Evolutionary conservation across 2,329 filamentous ascomycete species (phyloP), one percentile per base, ranked within the genome.

Genomic region (Exophiala sideris): DNA sequence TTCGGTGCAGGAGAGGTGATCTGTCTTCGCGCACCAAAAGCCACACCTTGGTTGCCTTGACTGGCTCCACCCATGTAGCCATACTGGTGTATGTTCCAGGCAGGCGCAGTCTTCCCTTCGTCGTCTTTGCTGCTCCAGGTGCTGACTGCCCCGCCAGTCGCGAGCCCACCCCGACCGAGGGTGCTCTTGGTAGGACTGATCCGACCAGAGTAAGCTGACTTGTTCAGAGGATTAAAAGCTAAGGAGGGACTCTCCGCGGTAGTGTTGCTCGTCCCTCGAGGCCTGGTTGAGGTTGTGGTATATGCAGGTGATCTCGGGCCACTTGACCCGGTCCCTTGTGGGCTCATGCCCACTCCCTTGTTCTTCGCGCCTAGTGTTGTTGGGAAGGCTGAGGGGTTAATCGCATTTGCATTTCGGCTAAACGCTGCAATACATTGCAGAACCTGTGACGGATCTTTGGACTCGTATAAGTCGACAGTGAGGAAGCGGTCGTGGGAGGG

Each of bases 51-150:
- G 65, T 95, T 97, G 2, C 90, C 92, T 70, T 99, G 94, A 66
- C 89, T 96, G 21, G 94, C 94, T 45, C 94, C 94, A 54, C 94
- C 94, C 87, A 97, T 94, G 72, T 96, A 99, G 6, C 94, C 91
- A 68, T 99, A 99, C 69, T 99, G 94, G 53, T 91, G 88, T 64
- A 97, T 97, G 68, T 97, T 99, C 94, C 94, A 99, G 1, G 94
- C 94, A 0, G 94, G 94, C 21, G 86, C 80, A 1, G 91, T 96
- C 41, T 79, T 80, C 12, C 82, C 83, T 70, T 96, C 88, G 63
- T 96, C 89, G 51, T 82, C 81, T 70, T 82, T 89, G 69, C 84
- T 95, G 71, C 89, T 95, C 94, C 94, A 97, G 71, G 85, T 95
- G 68, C 88, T 96, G 58, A 92, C 83, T 29, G 70, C 66, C 46